Evolutionary conservation across 306 rosid genomes (phyloP), one percentile per base, ranked within the genome.

Genomic region (Hippophae gyantsensis): DNA sequence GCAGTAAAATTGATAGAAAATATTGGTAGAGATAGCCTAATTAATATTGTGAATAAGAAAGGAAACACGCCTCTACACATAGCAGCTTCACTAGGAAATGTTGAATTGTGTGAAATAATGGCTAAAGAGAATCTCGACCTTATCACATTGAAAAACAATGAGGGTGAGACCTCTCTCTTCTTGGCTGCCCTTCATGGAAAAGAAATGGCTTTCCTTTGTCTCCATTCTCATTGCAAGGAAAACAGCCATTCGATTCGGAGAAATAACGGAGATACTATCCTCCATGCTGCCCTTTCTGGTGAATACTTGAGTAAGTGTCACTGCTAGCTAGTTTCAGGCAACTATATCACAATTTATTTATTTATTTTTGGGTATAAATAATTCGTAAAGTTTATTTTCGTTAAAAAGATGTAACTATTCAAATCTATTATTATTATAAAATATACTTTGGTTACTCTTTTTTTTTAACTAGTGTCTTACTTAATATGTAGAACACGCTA

Each of bases 141-240:
- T 7, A 43, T 71, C 48, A 18, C 70, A 7, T 0, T 40, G 11
- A 45, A 42, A 10, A 71, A 71, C 40, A 10, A 6, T 7, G 23
- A 44, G 2, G 66, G 75, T 2, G 70, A 71, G 52, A 71, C 70
- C 10, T 66, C 75, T 41, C 54, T 71, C 45, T 71, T 64, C 61
- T 51, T 71, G 61, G 70, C 75, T 6, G 75, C 70, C 46, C 52
- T 45, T 41, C 23, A 57, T 51, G 75, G 75, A 18, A 64, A 64
- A 48, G n/a, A 1, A 10, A 13, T 44, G 13, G 56, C 50, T 64
- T 71, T 71, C 48, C 32, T 38, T 18, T 58, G 68, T 42, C 61
- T 71, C 8, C 45, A 64, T 13, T 26, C 43, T n/a, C 23, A 1
- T 8, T 32, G 56, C 70, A 9, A 23, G 42, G 61, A 23, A 6